Percentiles rank a stretch among this genome's conserved stretches.
Evolutionary conservation across 2,329 filamentous ascomycete genomes (phyloP).

Genomic region (Teratosphaeria epicoccoides): DNA sequence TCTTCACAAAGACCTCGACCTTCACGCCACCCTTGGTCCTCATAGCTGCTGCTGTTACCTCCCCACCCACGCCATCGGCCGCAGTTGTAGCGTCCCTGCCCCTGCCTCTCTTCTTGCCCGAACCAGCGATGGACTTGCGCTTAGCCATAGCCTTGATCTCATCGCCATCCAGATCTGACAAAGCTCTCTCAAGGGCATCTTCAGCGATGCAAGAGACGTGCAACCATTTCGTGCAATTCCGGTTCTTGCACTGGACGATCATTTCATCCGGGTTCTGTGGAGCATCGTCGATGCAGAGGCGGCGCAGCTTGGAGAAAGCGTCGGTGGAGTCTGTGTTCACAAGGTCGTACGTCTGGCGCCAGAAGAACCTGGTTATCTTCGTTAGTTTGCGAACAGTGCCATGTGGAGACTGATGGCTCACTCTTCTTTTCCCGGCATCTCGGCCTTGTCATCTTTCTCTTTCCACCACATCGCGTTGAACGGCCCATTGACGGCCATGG

Average conservation of each 20-base stretch:
- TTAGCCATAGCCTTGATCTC: constrained; percentile 10
- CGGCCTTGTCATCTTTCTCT: constrained; percentile 48
- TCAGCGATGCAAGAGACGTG: constrained; percentile 31
- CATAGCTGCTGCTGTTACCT: neutral
- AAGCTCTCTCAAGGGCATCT: constrained; percentile 12
- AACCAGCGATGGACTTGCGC: constrained; percentile 1
- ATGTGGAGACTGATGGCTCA: constrained; percentile 7
- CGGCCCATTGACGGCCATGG: constrained; percentile 53
- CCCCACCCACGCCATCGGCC: neutral
- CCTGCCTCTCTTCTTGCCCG: constrained; percentile 6
- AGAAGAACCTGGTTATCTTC: constrained; percentile 22
- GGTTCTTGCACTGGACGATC: constrained; percentile 31
- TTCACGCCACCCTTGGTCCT: neutral
- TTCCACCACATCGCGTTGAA: constrained; percentile 57
- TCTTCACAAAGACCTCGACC: neutral
- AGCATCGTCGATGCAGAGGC: constrained; percentile 30
- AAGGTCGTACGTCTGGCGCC: constrained; percentile 34
- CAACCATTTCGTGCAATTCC: constrained; percentile 32
- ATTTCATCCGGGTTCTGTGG: constrained; percentile 34
- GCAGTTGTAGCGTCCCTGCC: neutral
- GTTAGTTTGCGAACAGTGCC: neutral
- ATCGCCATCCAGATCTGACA: constrained; percentile 2
- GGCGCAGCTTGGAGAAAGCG: constrained; percentile 28
- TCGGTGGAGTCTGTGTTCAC: constrained; percentile 12
- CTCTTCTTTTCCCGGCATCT: constrained; percentile 19